Evolutionary conservation across 2,329 filamentous ascomycete genomes (phyloP).

Genomic region (Graphiopsis chlorocephala): DNA sequence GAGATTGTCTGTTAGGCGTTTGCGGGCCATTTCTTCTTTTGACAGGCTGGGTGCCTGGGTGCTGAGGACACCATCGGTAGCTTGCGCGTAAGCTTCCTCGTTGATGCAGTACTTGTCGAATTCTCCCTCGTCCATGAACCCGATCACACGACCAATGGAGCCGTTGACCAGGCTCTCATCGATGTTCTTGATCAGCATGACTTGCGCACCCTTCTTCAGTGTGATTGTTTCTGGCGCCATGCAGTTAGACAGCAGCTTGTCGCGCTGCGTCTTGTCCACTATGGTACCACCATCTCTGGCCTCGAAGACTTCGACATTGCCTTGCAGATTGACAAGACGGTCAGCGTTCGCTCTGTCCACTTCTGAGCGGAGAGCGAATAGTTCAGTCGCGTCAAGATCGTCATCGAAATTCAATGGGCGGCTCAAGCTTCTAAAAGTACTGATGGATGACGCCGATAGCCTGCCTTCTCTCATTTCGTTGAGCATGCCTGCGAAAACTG

Average conservation of each 20-base stretch:
- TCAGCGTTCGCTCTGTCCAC: slow-evolving; percentile 81
- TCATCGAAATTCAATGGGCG: slow-evolving; percentile 72
- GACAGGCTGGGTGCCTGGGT: slow-evolving; percentile 29
- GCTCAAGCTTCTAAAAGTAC: slow-evolving; percentile 70
- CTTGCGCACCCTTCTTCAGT: slow-evolving; percentile 88
- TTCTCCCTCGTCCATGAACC: slow-evolving; percentile 69
- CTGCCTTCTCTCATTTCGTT: slow-evolving; percentile 95
- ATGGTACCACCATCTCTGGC: slow-evolving; percentile 70
- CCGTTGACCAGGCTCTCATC: slow-evolving; percentile 93
- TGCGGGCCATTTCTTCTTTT: slow-evolving; percentile 18
- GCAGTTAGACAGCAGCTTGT: slow-evolving; percentile 80
- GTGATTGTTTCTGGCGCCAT: slow-evolving; percentile 83
- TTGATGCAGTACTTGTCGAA: slow-evolving; percentile 34
- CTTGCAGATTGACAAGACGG: slow-evolving; percentile 70
- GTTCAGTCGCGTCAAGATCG: slow-evolving; percentile 76
- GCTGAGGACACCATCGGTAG: slow-evolving; percentile 33
- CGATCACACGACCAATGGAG: slow-evolving; percentile 79
- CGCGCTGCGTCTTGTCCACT: slow-evolving; percentile 63
- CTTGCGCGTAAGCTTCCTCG: slow-evolving; percentile 24
- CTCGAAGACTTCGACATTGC: slow-evolving; percentile 66
- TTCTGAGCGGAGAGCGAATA: slow-evolving; percentile 88
- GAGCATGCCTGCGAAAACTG: slow-evolving; percentile 86
- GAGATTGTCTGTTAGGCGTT: slow-evolving; percentile 55
- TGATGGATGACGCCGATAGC: slow-evolving; percentile 72
- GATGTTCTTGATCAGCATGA: slow-evolving; percentile 99